Conservation (phyloP, 148 eudicot species). For the Amaranthus palmeri region DNA sequence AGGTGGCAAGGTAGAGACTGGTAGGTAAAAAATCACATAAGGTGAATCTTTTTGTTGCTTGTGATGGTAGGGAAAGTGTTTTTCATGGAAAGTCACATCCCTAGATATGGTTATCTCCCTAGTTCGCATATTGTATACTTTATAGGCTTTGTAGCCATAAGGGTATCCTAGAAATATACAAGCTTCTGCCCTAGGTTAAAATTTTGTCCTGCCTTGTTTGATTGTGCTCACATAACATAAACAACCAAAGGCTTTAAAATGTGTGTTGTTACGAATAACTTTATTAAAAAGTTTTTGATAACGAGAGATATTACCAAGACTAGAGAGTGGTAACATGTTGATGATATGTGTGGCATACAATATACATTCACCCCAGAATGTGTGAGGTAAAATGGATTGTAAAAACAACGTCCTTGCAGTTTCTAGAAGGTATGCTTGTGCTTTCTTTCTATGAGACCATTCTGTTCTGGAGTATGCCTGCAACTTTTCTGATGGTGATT, state of each 20-base stretch:
- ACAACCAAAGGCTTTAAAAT: too few species aligned
- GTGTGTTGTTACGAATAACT: not conserved
- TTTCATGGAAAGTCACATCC: too few species aligned
- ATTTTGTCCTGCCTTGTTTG: not conserved
- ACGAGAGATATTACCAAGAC: not conserved
- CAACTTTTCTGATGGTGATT: not conserved
- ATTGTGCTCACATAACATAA: not conserved
- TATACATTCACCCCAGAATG: not conserved
- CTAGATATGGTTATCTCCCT: too few species aligned
- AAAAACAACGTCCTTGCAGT: not conserved
- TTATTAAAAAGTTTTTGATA: not conserved
- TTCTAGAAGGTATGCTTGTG: conserved; percentile 1
- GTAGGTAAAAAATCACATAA: too few species aligned
- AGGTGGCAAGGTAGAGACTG: too few species aligned
- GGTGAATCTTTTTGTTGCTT: too few species aligned
- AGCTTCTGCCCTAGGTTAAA: not conserved
- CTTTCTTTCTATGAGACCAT: conserved; percentile 4
- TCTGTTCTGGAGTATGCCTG: not conserved
- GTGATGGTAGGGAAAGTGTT: too few species aligned
- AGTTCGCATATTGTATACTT: too few species aligned
- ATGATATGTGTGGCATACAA: not conserved
- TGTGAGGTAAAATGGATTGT: not conserved
- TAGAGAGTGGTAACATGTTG: not conserved
- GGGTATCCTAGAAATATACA: too few species aligned
- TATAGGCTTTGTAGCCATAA: too few species aligned